Evolutionary conservation across 371 early-diverging fungal genomes (phyloP), one percentile per base, ranked within the genome.

Genomic region (Mortierella sp.): DNA sequence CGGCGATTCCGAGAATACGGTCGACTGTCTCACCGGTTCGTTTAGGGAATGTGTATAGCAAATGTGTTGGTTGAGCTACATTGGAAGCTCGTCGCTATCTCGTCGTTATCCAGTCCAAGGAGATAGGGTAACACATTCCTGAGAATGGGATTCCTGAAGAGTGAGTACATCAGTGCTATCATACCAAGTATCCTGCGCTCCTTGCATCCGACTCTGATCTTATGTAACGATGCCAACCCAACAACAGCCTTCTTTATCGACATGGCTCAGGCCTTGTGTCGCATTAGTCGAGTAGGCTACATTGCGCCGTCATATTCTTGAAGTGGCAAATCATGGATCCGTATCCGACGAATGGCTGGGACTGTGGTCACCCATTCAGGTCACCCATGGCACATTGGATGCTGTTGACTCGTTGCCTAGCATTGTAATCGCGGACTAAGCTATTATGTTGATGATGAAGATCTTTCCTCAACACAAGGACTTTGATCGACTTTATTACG

Each of bases 361-460:
- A 58, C 51, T 67, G 53, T 54, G 62, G 67, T 7, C 34, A 34
- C 39, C 54, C 1, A 31, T 57, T 9, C 39, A 61, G 7, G 24
- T 58, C 28, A 43, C n/a, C 0, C 50, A 42, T 47, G 67, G 60
- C 8, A 26, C 24, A 4, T 51, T 51, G 10, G 67, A 47, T 50
- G 34, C 39, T 14, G 55, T 72, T 0, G 58, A 43, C 14, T 27
- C 59, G 19, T 54, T 38, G 8, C 46, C 56, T 13, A 60, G 3
- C 67, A 63, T 48, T 67, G 74, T 23, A 61, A 56, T 23, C 49
- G 59, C 10, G 74, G 74, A 1, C 46, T 73, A 43, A 52, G 67
- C 39, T n/a, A 51, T 28, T 27, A 46, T 60, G n/a, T 49, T 54
- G 1, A 30, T 58, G n/a, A 14, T 34, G 3, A 58, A 46, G 34